Evolutionary conservation across 78 protist genomes (phyloP).

Genomic region (Protostelium mycophagum): DNA sequence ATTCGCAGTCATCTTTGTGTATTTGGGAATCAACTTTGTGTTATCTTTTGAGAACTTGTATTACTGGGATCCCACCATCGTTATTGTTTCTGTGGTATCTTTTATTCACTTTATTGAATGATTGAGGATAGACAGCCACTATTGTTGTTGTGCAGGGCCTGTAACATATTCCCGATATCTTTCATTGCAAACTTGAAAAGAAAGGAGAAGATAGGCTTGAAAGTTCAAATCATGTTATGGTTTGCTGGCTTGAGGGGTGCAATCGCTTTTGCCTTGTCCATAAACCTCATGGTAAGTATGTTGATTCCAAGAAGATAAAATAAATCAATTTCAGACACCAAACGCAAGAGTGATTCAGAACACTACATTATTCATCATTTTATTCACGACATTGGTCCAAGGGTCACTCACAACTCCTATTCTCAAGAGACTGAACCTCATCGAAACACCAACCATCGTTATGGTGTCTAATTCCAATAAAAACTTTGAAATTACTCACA

Average conservation of each 20-base stretch:
- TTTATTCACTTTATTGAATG: neutral
- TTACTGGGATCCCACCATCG: neutral
- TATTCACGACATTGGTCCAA: slow-evolving; percentile 31
- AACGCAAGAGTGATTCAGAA: slow-evolving; percentile 9
- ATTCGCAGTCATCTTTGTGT: neutral
- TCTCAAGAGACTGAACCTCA: slow-evolving; percentile 6
- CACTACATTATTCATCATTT: slow-evolving; percentile 23
- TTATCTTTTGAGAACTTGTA: neutral
- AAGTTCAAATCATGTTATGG: slow-evolving; percentile 57
- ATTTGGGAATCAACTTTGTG: neutral
- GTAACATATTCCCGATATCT: slow-evolving; percentile 36
- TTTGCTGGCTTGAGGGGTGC: slow-evolving; percentile 86
- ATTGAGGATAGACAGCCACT: neutral
- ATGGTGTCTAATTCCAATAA: neutral
- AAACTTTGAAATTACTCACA: too few species aligned
- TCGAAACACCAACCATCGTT: neutral
- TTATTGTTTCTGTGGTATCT: neutral
- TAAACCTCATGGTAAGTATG: too few species aligned
- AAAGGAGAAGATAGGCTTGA: slow-evolving; percentile 23
- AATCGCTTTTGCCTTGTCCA: slow-evolving; percentile 78
- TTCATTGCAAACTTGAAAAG: slow-evolving; percentile 12
- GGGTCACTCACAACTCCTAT: slow-evolving; percentile 52
- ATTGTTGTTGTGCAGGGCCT: neutral
- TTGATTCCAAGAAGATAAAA: too few species aligned
- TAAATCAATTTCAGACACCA: too few species aligned